Conservation (phyloP, 129 eudicot species). For the Ambrosia artemisiifolia region DNA sequence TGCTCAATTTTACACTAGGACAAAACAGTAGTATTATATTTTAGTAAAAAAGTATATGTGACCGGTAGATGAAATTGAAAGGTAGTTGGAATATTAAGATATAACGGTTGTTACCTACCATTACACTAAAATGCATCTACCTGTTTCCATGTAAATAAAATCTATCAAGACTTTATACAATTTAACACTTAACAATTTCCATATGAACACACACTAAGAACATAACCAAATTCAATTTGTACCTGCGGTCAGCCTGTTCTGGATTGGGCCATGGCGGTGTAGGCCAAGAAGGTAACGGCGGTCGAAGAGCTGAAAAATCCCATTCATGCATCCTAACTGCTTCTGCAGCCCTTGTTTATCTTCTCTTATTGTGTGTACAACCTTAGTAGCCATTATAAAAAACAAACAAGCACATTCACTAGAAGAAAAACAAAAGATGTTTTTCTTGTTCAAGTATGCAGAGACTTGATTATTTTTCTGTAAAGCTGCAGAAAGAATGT, state of each 20-base stretch:
- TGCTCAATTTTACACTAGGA: background rate
- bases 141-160: conserved; percentile 6
- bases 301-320: conserved; percentile 78
- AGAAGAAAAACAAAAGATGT: conserved; percentile 14
- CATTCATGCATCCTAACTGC: conserved; percentile 89
- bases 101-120: background rate
- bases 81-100: conserved; percentile 19
- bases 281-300: conserved; percentile 55
- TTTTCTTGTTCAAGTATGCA: conserved; percentile 27
- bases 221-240: conserved; percentile 10
- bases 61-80: background rate
- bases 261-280: conserved; percentile 35
- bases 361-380: conserved; percentile 43
- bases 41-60: background rate
- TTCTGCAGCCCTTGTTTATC: conserved; percentile 59
- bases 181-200: background rate
- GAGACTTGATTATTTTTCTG: conserved; percentile 23
- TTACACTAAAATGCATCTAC: background rate
- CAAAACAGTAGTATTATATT: background rate
- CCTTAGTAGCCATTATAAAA: conserved; percentile 55
- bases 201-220: conserved; percentile 12
- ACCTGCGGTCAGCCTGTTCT: conserved; percentile 66
- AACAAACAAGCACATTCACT: background rate
- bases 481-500: conserved; percentile 42
- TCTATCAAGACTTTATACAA: conserved; percentile 6